These are phyloP conservation scores for Amaranthus hypochondriacus DNA, from an alignment of 148 eudicot genomes.

Conservation along the genomic window DNA sequence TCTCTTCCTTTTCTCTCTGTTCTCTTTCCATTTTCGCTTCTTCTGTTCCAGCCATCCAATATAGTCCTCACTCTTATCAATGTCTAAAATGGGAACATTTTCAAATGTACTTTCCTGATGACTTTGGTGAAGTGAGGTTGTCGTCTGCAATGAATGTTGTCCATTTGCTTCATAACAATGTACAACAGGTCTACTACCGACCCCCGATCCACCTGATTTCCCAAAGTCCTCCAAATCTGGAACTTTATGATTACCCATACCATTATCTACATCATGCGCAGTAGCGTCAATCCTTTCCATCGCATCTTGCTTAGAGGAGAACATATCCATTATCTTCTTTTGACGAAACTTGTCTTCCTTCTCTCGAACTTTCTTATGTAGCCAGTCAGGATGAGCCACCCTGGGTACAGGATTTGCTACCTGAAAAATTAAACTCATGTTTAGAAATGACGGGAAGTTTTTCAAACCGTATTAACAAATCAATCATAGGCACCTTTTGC, in stretches of 20 bases:
- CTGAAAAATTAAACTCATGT: constrained; percentile 35
- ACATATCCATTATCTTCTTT: constrained; percentile 73
- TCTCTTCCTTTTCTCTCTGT: constrained; percentile 68
- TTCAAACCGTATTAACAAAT: constrained; percentile 7
- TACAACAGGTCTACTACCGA: constrained; percentile 58
- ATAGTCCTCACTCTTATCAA: constrained; percentile 73
- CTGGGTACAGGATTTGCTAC: constrained; percentile 97
- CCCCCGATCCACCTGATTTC: constrained; percentile 35
- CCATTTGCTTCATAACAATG: constrained; percentile 51
- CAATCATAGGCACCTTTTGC: constrained; percentile 77
- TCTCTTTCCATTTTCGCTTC: constrained; percentile 94
- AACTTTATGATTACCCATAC: constrained; percentile 31
- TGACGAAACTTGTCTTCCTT: constrained; percentile 95
- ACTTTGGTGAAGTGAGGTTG: constrained; percentile 27
- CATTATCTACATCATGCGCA: constrained; percentile 25
- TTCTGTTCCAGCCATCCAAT: constrained; percentile 84
- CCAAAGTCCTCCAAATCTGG: constrained; percentile 82
- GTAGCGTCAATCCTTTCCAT: constrained; percentile 24
- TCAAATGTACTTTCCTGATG: constrained; percentile 23
- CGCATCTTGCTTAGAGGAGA: constrained; percentile 41
- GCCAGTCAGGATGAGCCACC: constrained; percentile 98
- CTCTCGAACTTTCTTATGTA: constrained; percentile 91
- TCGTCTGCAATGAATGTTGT: constrained; percentile 27
- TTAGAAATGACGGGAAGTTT: constrained; percentile 18
- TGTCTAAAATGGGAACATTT: constrained; percentile 28